Base-by-base conservation (phyloP, 306 rosid species). In the Lathyrus sativus region DNA sequence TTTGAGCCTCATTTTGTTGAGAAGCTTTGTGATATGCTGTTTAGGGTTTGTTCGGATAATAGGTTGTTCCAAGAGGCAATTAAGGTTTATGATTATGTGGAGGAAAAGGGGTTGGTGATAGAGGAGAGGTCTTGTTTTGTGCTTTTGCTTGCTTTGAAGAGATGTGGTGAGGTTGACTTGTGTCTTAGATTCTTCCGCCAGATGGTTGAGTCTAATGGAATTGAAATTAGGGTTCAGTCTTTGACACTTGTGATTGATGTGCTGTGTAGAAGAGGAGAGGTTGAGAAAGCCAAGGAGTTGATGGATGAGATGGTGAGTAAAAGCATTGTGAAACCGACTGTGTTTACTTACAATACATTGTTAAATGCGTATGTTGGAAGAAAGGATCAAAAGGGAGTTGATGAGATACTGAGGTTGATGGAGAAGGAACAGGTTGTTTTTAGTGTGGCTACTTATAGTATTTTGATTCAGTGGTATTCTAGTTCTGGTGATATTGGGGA, bases 121-220 rank as follows among this genome's bases (percentile, higher is more conserved):
- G 92, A 88, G 74, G 95, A 82, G 79, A 81, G 91, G 72, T 92
- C 96, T 3, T 92, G 98, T 73, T 83, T 86, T 81, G 88, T 74
- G 68, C 78, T 88, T 71, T 73, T 92, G 82, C 77, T 80, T 67
- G 95, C 89, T 45, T 68, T 87, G 51, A 92, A 82, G 79, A 89
- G 71, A 55, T 75, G 75, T 45, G 67, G 67, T 22, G 63, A 70
- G 49, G 72, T 68, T 13, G 88, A 89, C 0, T 64, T 72, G n/a
- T 82, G 82, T 74, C 43, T 78, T 0, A 29, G 43, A 31, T 86
- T 92, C 46, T 89, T 89, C 38, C 74, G 69, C 7, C 73, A 24
- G 82, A 89, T 92, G 89, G 85, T 86, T 11, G 85, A 80, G 43
- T 78, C 81, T 0, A 85, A 85, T 57, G 14, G 55, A 4, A 54